Evolutionary conservation across 2,329 filamentous ascomycete genomes (phyloP), one percentile per base, ranked within the genome.

Genomic region (Amauroascus verrucosus): DNA sequence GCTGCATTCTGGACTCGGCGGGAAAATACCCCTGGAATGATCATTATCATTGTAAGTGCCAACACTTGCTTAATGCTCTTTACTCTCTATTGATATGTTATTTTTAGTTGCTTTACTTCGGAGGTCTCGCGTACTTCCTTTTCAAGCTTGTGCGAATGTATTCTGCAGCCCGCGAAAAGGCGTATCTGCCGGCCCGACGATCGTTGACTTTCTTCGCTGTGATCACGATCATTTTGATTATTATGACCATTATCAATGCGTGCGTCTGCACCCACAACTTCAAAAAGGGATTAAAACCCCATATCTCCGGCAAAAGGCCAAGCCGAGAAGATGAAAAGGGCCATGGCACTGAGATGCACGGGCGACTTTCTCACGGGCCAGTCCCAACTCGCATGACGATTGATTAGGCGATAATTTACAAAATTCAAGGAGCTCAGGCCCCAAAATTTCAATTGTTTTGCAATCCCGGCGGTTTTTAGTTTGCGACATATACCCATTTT

Each of bases 131-230:
- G 54, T 98, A 97, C 75, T 98, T 98, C 76, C 80, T 95, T 66
- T 98, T 96, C 81, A 98, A 98, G 77, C 82, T 98, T 52, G 85
- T 93, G 56, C 87, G 93, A 67, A 98, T 98, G 82, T 98, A 95
- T 71, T 82, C 85, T 61, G 74, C 80, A 9, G 68, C 67, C 41
- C 79, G 81, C 61, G 67, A 66, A 49, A 52, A 67, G 1, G 76
- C 81, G 59, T 98, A 97, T 73, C 67, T 77, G 49, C 84, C 91
- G 3, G 91, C 93, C 35, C 81, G 85, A 57, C 86, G 85, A 64
- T 91, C 86, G 14, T 77, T 98, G 64, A 96, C 91, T 4, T 88
- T 89, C 56, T 98, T 98, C 65, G 91, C 93, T 49, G 83, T 95
- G 58, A 84, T 98, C 63, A 96, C 93, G 38, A 87, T 98, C 55